Conservation (phyloP, 2,329 filamentous ascomycete species). For the Aschersonia sp. region DNA sequence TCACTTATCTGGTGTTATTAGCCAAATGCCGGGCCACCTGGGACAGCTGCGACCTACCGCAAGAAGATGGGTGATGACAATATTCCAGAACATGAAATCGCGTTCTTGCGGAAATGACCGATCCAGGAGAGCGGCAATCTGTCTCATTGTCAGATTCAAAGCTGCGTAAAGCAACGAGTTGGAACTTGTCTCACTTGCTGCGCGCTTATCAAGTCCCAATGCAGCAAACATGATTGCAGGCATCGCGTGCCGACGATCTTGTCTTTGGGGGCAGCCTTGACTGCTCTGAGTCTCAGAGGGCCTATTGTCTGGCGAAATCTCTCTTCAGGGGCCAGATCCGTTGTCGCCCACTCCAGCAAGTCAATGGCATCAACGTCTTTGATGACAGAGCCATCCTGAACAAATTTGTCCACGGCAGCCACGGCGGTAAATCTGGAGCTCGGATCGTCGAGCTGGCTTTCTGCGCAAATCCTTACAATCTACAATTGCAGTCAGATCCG, state of each 20-base stretch:
- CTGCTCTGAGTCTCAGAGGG: slow-evolving; percentile 31
- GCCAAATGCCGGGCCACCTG: not conserved
- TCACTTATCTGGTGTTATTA: slow-evolving; percentile 22
- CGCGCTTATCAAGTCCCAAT: slow-evolving; percentile 40
- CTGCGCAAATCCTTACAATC: slow-evolving; percentile 33
- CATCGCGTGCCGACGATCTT: slow-evolving; percentile 25
- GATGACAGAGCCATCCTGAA: slow-evolving; percentile 29
- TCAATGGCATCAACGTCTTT: slow-evolving; percentile 36
- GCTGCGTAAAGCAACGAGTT: not conserved
- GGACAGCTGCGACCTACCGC: slow-evolving; percentile 24
- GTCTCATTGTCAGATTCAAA: not conserved
- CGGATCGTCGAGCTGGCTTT: slow-evolving; percentile 36
- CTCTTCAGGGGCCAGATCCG: slow-evolving; percentile 19
- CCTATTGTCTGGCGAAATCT: slow-evolving; percentile 34
- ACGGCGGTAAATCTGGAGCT: slow-evolving; percentile 28
- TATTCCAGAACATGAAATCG: slow-evolving; percentile 38
- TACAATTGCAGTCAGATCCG: slow-evolving; percentile 7
- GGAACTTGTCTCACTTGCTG: slow-evolving; percentile 30
- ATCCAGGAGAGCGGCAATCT: slow-evolving; percentile 41
- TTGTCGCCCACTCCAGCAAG: slow-evolving; percentile 39
- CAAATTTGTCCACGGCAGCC: slow-evolving; percentile 27
- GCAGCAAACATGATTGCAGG: slow-evolving; percentile 35
- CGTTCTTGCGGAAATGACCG: slow-evolving; percentile 33
- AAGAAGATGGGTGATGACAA: slow-evolving; percentile 36
- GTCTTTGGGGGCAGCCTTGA: slow-evolving; percentile 36